Percentiles rank a stretch among this genome's conserved stretches.
Evolutionary conservation across 169 alveolate species (phyloP).

Genomic region (Plasmodium gaboni): DNA sequence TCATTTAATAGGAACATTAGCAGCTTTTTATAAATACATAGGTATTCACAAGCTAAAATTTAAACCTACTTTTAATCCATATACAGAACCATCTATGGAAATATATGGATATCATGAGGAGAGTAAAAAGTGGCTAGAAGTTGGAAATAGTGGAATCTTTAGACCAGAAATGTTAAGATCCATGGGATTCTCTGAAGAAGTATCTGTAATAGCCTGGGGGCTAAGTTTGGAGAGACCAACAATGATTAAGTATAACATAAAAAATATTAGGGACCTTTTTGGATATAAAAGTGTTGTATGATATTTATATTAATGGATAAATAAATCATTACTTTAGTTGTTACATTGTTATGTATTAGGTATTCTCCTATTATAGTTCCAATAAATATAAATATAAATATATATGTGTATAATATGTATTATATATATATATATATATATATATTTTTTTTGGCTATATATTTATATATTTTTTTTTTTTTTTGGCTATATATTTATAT

Average conservation of each 20-base stretch:
- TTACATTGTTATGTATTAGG: not conserved
- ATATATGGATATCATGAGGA: conserved; percentile 98
- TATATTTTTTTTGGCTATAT: not conserved
- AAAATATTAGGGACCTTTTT: conserved; percentile 97
- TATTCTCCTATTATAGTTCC: too few species aligned
- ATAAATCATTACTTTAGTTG: not conserved
- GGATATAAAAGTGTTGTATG: conserved; percentile 87
- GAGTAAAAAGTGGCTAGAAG: conserved; percentile 96
- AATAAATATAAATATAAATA: too few species aligned
- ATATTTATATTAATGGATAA: not conserved
- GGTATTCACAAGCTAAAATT: conserved; percentile 93
- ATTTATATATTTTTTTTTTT: not conserved
- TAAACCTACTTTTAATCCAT: conserved; percentile 99
- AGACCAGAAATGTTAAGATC: conserved; percentile 99
- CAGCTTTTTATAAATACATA: conserved; percentile 93
- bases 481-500: not conserved
- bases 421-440: not conserved
- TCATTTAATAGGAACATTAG: conserved; percentile 93
- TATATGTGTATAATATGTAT: too few species aligned
- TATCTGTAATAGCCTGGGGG: conserved; percentile 99
- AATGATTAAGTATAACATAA: conserved; percentile 96
- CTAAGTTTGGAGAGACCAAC: conserved; percentile 99
- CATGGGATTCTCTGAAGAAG: conserved; percentile 98
- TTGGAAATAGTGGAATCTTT: conserved; percentile 99
- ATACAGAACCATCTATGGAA: conserved; percentile 99